phyloP scores from a whole-genome alignment of 176 grass and related monocot species.

The Elaeis guineensis region DNA sequence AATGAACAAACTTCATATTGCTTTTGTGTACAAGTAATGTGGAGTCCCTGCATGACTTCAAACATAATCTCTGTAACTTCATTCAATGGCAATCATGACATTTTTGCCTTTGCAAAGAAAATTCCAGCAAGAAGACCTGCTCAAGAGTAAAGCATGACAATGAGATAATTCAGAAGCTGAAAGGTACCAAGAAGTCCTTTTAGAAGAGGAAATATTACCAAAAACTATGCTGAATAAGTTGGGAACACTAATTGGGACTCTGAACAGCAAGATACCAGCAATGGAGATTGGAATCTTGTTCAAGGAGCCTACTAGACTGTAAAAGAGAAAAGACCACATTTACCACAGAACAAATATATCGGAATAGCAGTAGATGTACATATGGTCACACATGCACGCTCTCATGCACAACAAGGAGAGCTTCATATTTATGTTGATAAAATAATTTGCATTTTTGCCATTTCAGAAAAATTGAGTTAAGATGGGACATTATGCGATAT shows the following conservation, averaged over 20 bases:
- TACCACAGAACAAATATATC: too few species aligned
- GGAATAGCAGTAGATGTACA: too few species aligned
- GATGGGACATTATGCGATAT: too few species aligned
- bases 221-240: constrained; percentile 87
- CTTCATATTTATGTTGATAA: too few species aligned
- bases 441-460: too few species aligned
- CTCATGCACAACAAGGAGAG: too few species aligned
- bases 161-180: background rate
- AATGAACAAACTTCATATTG: too few species aligned
- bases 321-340: constrained; percentile 1
- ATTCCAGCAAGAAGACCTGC: constrained; percentile 95
- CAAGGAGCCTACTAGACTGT: constrained; percentile 64
- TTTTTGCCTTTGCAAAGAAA: constrained; percentile 88
- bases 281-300: constrained; percentile 95
- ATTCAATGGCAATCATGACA: constrained; percentile 33
- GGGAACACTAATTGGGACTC: constrained; percentile 54
- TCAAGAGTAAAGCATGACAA: background rate
- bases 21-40: too few species aligned
- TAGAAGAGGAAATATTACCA: constrained; percentile 21
- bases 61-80: too few species aligned
- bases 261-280: constrained; percentile 78
- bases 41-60: too few species aligned
- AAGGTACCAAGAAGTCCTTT: background rate
- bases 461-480: too few species aligned
- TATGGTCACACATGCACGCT: too few species aligned